These are phyloP conservation scores for Boletus speciosus DNA, from an alignment of 768 basidiomycete genomes.

Conservation along the genomic window DNA sequence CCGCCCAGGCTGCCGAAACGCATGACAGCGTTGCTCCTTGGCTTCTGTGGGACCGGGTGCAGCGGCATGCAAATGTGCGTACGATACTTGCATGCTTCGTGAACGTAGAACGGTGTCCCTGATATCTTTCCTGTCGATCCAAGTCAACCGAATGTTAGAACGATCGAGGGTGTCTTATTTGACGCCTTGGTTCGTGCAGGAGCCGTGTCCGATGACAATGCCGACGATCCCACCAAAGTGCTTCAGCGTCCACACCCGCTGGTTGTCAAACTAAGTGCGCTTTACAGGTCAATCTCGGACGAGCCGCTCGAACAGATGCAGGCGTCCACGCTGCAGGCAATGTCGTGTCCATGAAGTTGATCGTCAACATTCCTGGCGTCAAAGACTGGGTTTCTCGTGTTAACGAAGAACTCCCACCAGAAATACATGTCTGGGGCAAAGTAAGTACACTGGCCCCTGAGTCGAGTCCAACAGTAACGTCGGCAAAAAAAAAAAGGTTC, in stretches of 20 bases:
- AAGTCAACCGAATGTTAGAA: constrained; percentile 68
- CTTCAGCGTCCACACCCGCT: background rate
- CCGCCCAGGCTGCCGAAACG: constrained; percentile 72
- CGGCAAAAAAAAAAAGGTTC: constrained; percentile 38
- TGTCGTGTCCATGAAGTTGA: constrained; percentile 88
- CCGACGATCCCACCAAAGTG: constrained; percentile 86
- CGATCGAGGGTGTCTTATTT: constrained; percentile 90
- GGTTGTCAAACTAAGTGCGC: background rate
- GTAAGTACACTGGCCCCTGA: constrained; percentile 39
- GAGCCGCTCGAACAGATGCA: constrained; percentile 94
- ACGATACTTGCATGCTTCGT: background rate
- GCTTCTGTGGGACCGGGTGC: constrained; percentile 90
- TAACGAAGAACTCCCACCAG: constrained; percentile 85
- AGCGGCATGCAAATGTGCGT: constrained; percentile 96
- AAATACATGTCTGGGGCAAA: constrained; percentile 91
- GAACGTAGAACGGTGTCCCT: background rate
- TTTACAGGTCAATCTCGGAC: constrained; percentile 71
- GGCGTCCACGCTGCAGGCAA: constrained; percentile 98
- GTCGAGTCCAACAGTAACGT: background rate
- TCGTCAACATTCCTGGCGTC: constrained; percentile 68
- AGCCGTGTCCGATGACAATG: constrained; percentile 92
- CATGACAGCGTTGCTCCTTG: constrained; percentile 79
- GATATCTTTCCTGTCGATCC: background rate
- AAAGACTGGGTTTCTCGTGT: constrained; percentile 66
- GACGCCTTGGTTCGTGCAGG: constrained; percentile 85